Base-by-base conservation (phyloP, 768 basidiomycete species). In the Boletus rex-veris region DNA sequence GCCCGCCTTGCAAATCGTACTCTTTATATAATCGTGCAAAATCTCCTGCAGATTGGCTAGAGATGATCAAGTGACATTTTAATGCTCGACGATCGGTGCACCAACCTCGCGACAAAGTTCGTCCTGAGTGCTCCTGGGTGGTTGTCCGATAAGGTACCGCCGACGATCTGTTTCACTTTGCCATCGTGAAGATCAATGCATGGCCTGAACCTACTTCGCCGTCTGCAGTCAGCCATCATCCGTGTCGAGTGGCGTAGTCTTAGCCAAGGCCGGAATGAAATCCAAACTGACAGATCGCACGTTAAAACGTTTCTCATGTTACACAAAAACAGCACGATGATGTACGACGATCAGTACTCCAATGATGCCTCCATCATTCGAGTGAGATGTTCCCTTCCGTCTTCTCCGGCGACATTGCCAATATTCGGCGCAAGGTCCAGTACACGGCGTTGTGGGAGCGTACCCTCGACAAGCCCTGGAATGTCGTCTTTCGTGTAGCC, bases 101-200 rank as follows among this genome's bases (percentile, higher is more conserved):
- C 65, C 37, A 28, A 87, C 95, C 83, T 90, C 56, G 95, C 84
- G 40, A 97, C 84, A 65, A 95, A 98, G 70, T 99, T 98, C 19
- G 92, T 95, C 69, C 80, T 82, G 59, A 97, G 77, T 38, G 66
- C 68, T 21, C 77, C 73, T 7, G 88, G 81, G 33, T 80, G 67
- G 21, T 70, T 61, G 47, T 92, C 88, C 18, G 88, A 90, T 30
- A 99, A 79, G 5, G 93, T 95, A 4, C 95, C 92, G 40, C 97
- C 97, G 14, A 99, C 91, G 50, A 99, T 98, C 73, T 99, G 97
- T 73, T 98, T 98, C 53, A 99, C 97, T 63, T 92, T 79, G 6
- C 97, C 97, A 54, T 86, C 81, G 73, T 99, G 97, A 15, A 99
- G 81, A 72, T 99, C 97, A 63, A 99, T 98, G 69, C 97, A 99